Evolutionary conservation across 169 alveolate genomes (phyloP).

Genomic region (Besnoitia besnoiti): DNA sequence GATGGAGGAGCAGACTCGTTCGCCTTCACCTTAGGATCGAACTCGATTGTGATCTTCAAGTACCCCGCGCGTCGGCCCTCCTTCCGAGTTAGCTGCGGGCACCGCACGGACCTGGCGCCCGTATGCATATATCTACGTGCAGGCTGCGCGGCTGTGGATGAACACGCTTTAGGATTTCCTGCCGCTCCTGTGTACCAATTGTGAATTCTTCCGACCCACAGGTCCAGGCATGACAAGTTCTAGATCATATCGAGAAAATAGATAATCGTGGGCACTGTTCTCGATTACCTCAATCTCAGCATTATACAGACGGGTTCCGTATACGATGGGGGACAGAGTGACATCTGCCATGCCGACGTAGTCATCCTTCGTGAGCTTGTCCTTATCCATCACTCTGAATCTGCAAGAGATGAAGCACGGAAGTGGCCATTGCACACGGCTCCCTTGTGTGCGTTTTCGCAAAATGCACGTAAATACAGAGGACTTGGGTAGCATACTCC

Average conservation of each 20-base stretch:
- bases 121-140: too few species aligned
- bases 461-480: too few species aligned
- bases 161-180: too few species aligned
- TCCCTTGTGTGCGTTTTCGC: too few species aligned
- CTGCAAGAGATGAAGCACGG: background rate
- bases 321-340: constrained; percentile 3
- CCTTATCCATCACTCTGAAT: constrained; percentile 32
- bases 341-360: constrained; percentile 31
- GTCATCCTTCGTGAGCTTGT: constrained; percentile 37
- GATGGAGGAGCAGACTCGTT: background rate
- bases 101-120: background rate
- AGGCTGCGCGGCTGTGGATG: background rate
- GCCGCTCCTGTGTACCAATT: too few species aligned
- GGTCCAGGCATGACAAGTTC: background rate
- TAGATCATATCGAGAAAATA: background rate
- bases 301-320: constrained; percentile 8
- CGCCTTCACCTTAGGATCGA: background rate
- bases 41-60: constrained; percentile 1
- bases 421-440: too few species aligned
- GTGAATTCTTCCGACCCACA: background rate
- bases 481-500: too few species aligned
- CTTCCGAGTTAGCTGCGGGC: background rate
- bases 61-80: background rate
- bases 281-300: constrained; percentile 1
- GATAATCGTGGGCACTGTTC: background rate